Percentiles rank a stretch among this genome's conserved stretches.
phyloP scores from a whole-genome alignment of 2,329 filamentous ascomycete species.

The Alternaria angustiovoidea region DNA sequence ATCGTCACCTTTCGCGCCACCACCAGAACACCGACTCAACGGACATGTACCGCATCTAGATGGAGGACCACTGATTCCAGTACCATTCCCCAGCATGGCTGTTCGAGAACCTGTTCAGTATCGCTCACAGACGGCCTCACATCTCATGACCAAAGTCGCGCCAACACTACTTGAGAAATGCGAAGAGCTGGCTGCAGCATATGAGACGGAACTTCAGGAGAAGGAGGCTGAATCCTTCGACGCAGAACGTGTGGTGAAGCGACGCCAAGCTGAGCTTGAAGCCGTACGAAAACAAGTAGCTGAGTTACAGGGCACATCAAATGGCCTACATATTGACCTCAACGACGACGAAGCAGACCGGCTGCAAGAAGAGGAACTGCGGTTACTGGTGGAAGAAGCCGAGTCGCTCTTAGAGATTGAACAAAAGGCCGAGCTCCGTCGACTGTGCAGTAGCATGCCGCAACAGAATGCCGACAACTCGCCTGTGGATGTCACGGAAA shows the following conservation, averaged over 20 bases:
- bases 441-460: conserved; percentile 37
- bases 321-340: conserved; percentile 39
- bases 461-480: conserved; percentile 35
- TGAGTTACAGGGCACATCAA: conserved; percentile 56
- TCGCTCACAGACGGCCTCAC: conserved; percentile 58
- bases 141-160: conserved; percentile 71
- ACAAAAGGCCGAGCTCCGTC: conserved; percentile 50
- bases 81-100: conserved; percentile 34
- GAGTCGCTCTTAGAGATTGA: conserved; percentile 56
- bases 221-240: conserved; percentile 66
- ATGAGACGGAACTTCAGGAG: conserved; percentile 78
- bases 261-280: conserved; percentile 73
- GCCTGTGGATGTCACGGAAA: conserved; percentile 58
- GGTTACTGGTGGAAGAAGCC: conserved; percentile 50
- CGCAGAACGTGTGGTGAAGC: conserved; percentile 59
- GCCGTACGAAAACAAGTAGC: conserved; percentile 66
- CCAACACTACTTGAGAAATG: conserved; percentile 60
- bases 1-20: conserved; percentile 67
- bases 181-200: conserved; percentile 57
- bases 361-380: conserved; percentile 51
- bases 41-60: conserved; percentile 35
- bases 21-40: conserved; percentile 45
- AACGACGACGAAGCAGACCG: conserved; percentile 48
- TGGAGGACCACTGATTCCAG: conserved; percentile 33
- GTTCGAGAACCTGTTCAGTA: conserved; percentile 43